A percentile compares a stretch with the other conserved stretches of the same genome.
phyloP scores from a whole-genome alignment of 495 filamentous ascomycete genomes.

The Clohesyomyces aquaticus region DNA sequence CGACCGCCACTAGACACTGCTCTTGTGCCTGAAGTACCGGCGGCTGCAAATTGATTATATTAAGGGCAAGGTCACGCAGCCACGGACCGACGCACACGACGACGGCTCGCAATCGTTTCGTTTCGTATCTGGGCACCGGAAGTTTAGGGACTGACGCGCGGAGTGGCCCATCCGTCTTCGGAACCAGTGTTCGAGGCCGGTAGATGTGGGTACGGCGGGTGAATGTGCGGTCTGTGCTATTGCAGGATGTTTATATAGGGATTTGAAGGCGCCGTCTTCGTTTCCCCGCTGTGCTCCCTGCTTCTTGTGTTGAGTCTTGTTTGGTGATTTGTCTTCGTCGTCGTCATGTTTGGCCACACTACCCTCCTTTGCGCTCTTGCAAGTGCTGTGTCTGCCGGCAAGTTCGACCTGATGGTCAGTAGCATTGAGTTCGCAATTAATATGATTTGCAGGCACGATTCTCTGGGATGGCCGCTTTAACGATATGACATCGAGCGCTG shows the following conservation, averaged over 20 bases:
- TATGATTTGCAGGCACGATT: conserved; percentile 45
- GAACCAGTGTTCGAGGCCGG: no score
- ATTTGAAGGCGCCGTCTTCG: not conserved
- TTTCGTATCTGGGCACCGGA: conserved; percentile 16
- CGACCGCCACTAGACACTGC: conserved; percentile 28
- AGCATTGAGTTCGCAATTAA: not conserved
- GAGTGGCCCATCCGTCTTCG: conserved; percentile 8
- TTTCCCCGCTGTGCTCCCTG: conserved; percentile 6
- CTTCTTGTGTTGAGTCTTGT: not conserved
- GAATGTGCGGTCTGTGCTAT: not conserved
- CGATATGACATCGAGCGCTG: conserved; percentile 53
- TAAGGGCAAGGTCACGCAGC: conserved; percentile 37
- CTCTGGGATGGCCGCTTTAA: conserved; percentile 68
- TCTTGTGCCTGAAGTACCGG: conserved; percentile 31
- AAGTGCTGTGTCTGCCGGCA: conserved; percentile 30
- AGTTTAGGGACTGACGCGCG: conserved; percentile 17
- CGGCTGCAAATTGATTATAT: conserved; percentile 35
- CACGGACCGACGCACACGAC: not conserved
- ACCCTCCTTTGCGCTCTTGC: conserved; percentile 29
- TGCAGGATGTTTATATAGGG: conserved; percentile 11
- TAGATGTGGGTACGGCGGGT: no score
- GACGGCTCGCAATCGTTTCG: conserved; percentile 13
- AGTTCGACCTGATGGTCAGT: not conserved
- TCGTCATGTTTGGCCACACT: conserved; percentile 30
- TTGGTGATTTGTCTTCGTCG: not conserved